Evolutionary conservation across 75 land plant genomes (phyloP).

Genomic region (Cunninghamia lanceolata): DNA sequence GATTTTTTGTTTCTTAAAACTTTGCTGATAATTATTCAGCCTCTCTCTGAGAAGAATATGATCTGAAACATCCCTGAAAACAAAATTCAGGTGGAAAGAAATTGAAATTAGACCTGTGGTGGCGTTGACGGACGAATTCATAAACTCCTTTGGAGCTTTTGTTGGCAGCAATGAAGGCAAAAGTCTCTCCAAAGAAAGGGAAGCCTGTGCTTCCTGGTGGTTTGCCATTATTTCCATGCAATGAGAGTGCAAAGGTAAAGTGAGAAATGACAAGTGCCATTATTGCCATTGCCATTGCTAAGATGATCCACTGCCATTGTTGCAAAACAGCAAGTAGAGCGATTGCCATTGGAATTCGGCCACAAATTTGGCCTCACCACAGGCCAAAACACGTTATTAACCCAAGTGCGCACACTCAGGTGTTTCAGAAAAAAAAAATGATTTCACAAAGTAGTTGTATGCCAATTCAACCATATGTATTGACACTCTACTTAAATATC

Average conservation of each 20-base stretch:
- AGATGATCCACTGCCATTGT: background rate
- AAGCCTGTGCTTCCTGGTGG: conserved; percentile 39
- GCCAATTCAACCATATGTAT: too few relatives aligned
- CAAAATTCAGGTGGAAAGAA: background rate
- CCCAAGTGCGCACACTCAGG: too few relatives aligned
- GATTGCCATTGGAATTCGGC: too few relatives aligned
- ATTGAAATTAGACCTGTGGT: conserved; percentile 14
- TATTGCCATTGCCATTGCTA: background rate
- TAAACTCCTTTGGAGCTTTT: conserved; percentile 42
- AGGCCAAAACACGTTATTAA: too few relatives aligned
- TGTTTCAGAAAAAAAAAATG: too few relatives aligned
- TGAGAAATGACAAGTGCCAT: background rate
- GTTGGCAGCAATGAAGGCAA: conserved; percentile 33
- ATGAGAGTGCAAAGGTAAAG: background rate
- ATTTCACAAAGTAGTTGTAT: too few relatives aligned
- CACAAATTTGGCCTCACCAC: too few relatives aligned
- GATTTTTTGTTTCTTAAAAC: background rate
- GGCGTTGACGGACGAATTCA: conserved; percentile 32
- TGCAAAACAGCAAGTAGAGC: background rate
- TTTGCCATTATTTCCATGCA: background rate
- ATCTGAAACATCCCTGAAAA: background rate
- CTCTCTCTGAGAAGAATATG: background rate
- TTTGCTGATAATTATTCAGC: background rate
- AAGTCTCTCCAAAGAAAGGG: conserved; percentile 44
- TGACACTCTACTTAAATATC: too few relatives aligned